Evolutionary conservation across 768 basidiomycete genomes (phyloP), one percentile per base, ranked within the genome.

Genomic region (Leccinum incarnatum): DNA sequence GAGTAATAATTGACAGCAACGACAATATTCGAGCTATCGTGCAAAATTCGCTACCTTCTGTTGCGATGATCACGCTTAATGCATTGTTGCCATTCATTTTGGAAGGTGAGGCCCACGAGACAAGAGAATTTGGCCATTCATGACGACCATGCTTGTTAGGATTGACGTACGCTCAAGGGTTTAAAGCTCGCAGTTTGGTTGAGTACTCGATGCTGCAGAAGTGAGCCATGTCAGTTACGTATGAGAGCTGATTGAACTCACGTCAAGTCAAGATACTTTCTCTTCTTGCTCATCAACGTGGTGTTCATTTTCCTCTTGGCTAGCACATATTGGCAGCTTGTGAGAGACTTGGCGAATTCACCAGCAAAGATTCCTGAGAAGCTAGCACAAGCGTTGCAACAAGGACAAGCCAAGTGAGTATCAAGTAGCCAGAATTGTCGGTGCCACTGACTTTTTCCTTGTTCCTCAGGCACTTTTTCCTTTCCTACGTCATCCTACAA

Each of bases 301-400:
- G 88, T 98, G 42, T 95, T 95, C 73, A 94, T 96, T 60, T 98
- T 96, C 78, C 83, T 96, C 15, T 75, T 96, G 37, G 93, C 94
- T 0, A 90, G 88, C 55, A 95, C 95, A 0, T 95, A 95, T 72
- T 92, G 89, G 86, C 88, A 94, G 53, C 84, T 98, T 11, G 84
- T 95, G 14, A 87, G 86, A 40, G 95, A 99, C 67, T 81, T 98
- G 32, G 95, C 95, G 2, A 91, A 95, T 65, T 93, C 91, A 1
- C 96, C 96, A 1, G 89, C 91, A 5, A 95, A 94, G 72, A 91
- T 98, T 30, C 93, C 96, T 0, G 91, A 95, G 74, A 96, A 95
- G 69, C 77, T 99, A 0, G 96, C 97, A 0, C 77, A 82, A 52
- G 89, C 95, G 0, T 75, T 99, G 52, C 88, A 88, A 72, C 84